These are phyloP conservation scores for Dichotomocladium elegans DNA, from an alignment of 371 early-diverging fungal species.

Conservation along the genomic window DNA sequence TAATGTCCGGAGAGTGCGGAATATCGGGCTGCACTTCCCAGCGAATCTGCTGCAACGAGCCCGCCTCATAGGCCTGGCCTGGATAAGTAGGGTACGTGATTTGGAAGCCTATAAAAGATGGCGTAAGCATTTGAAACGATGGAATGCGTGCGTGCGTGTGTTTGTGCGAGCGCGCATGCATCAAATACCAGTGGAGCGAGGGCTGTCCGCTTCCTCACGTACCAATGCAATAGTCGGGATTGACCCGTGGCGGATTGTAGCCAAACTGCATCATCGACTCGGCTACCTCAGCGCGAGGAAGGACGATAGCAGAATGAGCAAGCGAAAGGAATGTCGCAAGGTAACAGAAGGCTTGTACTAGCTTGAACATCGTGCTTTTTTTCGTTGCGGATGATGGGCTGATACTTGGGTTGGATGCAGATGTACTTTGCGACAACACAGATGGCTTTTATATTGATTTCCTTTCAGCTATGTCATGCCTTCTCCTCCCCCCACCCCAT, in stretches of 20 bases:
- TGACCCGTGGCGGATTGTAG: conserved; percentile 46
- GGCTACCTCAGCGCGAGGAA: conserved; percentile 18
- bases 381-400: too few species aligned
- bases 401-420: too few species aligned
- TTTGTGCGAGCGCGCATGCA: background rate
- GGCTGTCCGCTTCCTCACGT: too few species aligned
- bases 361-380: too few species aligned
- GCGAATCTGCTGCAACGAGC: conserved; percentile 12
- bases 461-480: too few species aligned
- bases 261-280: conserved; percentile 40
- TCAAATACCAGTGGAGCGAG: too few species aligned
- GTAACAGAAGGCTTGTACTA: too few species aligned
- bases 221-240: conserved; percentile 44
- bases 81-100: conserved; percentile 21
- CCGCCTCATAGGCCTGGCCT: conserved; percentile 14
- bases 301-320: background rate
- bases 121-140: too few species aligned
- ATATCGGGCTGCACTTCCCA: conserved; percentile 20
- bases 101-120: conserved; percentile 22
- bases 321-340: background rate
- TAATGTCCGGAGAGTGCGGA: conserved; percentile 16
- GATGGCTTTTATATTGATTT: too few species aligned
- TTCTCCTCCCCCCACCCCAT: too few species aligned
- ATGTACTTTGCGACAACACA: too few species aligned
- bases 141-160: background rate